Evolutionary conservation across 352 stramenopile species (phyloP), one percentile per base, ranked within the genome.

Genomic region (Pilasporangium apinafurcum): DNA sequence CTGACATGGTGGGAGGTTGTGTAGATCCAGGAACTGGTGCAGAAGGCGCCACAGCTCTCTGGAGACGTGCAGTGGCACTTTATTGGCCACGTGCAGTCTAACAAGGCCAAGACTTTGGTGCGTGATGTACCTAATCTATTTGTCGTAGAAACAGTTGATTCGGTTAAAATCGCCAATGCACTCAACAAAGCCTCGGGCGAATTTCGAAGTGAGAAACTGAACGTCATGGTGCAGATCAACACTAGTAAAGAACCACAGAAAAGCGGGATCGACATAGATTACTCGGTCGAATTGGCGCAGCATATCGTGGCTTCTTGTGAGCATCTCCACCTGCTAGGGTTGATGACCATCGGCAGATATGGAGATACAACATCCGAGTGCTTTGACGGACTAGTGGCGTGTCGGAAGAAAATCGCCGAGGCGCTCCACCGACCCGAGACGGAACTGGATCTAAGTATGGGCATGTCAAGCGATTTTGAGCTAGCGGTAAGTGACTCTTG

Each of bases 401-500:
- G 71, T 46, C 72, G 89, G 18, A 70, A 78, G 52, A 32, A 62
- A 13, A 57, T 96, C 29, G 81, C 83, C 6, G 71, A 82, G 21
- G 68, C 75, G 6, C 65, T 95, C 14, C 58, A 58, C n/a, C 60
- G 68, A 28, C 35, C 86, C 16, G 65, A 83, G 32, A 60, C 73
- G 2, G 63, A 82, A 3, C 61, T 99, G 17, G 95, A 92, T 49
- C 78, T 99, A 18, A 98, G 91, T 51, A 99, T 99, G 97, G 97
- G 97, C 53, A 99, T 99, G 97, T 98, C 88, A n/a, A 81, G 76
- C 16, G 97, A 99, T 62, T 99, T 93, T 65, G 92, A 98, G 59
- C 76, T 96, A 18, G 97, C 97, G 35, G 79, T 88, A 39, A 29
- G 67, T 53, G 27, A 5, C n/a, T n/a, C n/a, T 18, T 29, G 34